Base-by-base conservation (phyloP, 805 yeast species). In the Teunomyces stri region DNA sequence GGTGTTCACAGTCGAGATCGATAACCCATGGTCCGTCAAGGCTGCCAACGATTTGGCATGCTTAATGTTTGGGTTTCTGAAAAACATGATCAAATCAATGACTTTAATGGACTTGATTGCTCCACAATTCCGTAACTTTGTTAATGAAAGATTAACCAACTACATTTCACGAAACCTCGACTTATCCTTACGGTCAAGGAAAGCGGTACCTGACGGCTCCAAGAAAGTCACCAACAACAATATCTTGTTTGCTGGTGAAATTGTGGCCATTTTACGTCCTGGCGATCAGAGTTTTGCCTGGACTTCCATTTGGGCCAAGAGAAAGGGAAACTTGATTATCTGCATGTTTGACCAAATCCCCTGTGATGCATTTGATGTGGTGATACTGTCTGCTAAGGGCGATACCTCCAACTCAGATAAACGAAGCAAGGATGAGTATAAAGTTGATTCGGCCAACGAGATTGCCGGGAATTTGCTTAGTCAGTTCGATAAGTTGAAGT, bases 41-140 rank as follows among this genome's bases (percentile, higher is more conserved):
- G 91, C 95, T 5, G 89, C 95, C 12, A 91, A 92, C 61, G 97
- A 91, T 65, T 72, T 90, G 53, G 96, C 96, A 0, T 87, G 96
- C 59, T 72, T 89, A 49, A 82, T 88, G 70, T 87, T 91, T 66
- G 97, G 97, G 13, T 81, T 87, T 3, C 81, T 89, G 40, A 80
- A 82, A 58, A 74, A 72, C 31, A 82, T 83, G 25, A 70, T 89
- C 30, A 76, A 78, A 31, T 74, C 84, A 13, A 64, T 85, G 43
- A 80, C 89, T 0, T 71, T 91, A 30, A 72, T 89, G 70, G 96
- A 87, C 64, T 74, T 89, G 53, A 81, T 87, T 30, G 88, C 90
- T 10, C 84, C 88, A 0, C 87, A 88, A 57, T 84, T 88, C 40
- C 74, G 90, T 57, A 78, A 78, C 55, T 82, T 87, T 56, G 91